A percentile compares a stretch with the other conserved stretches of the same genome.
Conservation (phyloP, 1,284 basidiomycete genomes). For the Pseudozyma pruni region DNA sequence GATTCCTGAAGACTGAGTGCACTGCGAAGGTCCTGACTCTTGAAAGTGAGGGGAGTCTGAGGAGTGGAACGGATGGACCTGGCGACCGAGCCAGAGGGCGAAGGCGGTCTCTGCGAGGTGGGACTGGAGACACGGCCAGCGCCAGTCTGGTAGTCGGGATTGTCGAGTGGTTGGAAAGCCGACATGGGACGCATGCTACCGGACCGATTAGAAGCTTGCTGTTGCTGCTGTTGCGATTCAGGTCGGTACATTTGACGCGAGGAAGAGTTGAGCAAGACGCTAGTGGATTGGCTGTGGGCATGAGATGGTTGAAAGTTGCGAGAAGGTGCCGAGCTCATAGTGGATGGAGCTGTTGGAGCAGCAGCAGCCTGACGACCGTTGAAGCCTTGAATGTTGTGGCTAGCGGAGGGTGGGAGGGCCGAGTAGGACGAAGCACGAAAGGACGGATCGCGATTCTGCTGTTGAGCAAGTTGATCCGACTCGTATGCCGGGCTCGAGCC, state of each 20-base stretch:
- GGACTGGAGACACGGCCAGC: constrained; percentile 19
- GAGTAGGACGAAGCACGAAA: constrained; percentile 11
- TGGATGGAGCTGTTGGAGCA: constrained; percentile 3
- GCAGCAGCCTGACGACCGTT: constrained; percentile 14
- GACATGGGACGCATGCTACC: constrained; percentile 58
- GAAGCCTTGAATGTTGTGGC: constrained; percentile 15
- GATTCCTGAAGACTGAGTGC: constrained; percentile 64
- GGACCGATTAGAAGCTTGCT: constrained; percentile 17
- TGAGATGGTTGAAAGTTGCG: constrained; percentile 36
- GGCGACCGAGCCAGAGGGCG: constrained; percentile 51
- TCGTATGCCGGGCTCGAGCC: constrained; percentile 26
- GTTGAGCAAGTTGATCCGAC: constrained; percentile 11
- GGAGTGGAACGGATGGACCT: constrained; percentile 51
- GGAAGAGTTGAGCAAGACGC: constrained; percentile 34
- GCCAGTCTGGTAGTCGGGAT: constrained; percentile 31
- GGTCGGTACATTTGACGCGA: constrained; percentile 32
- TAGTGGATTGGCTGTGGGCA: constrained; percentile 40
- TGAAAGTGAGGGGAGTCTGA: constrained; percentile 62
- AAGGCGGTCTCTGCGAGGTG: constrained; percentile 30
- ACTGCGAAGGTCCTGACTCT: constrained; percentile 61
- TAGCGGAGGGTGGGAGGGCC: constrained; percentile 16
- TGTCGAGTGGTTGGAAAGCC: constrained; percentile 64
- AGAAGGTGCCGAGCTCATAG: constrained; percentile 1
- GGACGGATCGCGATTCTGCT: constrained; percentile 7
- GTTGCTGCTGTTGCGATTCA: constrained; percentile 21